A percentile compares a stretch with the other conserved stretches of the same genome.
phyloP scores from a whole-genome alignment of 768 basidiomycete genomes.

The Coprinopsis sp. region DNA sequence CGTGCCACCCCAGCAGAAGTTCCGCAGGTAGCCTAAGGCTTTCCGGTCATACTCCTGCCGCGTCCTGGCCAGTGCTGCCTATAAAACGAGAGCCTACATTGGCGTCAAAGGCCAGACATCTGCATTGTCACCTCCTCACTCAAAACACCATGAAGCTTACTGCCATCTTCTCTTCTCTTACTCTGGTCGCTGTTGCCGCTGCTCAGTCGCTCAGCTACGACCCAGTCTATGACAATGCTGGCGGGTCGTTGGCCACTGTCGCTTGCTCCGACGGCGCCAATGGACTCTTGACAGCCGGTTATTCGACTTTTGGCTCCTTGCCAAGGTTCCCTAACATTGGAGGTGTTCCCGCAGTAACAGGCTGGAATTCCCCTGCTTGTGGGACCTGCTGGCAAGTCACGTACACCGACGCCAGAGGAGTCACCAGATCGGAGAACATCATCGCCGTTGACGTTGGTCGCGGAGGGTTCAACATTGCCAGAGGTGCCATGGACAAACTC shows the following conservation, averaged over 20 bases:
- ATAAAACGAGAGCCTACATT: too few species aligned
- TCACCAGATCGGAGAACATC: conserved; percentile 37
- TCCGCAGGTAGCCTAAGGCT: too few species aligned
- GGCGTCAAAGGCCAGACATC: too few species aligned
- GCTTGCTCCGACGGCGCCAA: conserved; percentile 47
- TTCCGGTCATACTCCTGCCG: too few species aligned
- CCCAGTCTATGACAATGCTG: conserved; percentile 42
- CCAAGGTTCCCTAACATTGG: conserved; percentile 60
- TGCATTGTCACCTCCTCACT: too few species aligned
- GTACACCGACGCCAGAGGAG: conserved; percentile 31
- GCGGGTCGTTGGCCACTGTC: conserved; percentile 35
- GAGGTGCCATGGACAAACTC: conserved; percentile 50
- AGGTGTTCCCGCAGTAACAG: conserved; percentile 45
- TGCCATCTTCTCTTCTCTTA: conserved; percentile 17
- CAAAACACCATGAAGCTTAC: conserved; percentile 33
- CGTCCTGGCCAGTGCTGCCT: too few species aligned
- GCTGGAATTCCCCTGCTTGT: conserved; percentile 49
- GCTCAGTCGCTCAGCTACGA: conserved; percentile 37
- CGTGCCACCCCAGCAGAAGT: too few species aligned
- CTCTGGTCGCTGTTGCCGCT: conserved; percentile 20
- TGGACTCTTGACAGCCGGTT: conserved; percentile 43
- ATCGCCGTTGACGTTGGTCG: conserved; percentile 50
- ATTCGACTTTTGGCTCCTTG: conserved; percentile 45
- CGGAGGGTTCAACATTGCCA: conserved; percentile 44
- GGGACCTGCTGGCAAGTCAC: conserved; percentile 59